A percentile compares a stretch with the other conserved stretches of the same genome.
These are phyloP conservation scores for Leccinum variicolor DNA, from an alignment of 768 basidiomycete genomes.

Conservation along the genomic window DNA sequence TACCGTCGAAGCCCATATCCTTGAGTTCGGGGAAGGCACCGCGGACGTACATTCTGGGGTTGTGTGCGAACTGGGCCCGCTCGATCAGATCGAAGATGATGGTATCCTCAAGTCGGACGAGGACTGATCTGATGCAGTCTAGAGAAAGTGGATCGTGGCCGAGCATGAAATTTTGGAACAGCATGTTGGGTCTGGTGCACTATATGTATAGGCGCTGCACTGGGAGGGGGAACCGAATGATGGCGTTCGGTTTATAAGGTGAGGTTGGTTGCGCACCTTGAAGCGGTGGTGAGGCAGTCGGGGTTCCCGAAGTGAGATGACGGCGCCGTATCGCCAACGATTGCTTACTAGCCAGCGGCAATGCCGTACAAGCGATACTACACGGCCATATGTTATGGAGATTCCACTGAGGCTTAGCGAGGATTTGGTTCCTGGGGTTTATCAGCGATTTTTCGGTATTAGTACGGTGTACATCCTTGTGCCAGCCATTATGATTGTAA, in stretches of 20 bases:
- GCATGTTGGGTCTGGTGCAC: conserved; percentile 37
- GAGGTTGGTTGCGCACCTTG: neutral
- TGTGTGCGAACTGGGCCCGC: conserved; percentile 94
- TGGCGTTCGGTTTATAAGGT: conserved; percentile 12
- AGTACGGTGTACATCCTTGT: neutral
- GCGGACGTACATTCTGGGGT: conserved; percentile 81
- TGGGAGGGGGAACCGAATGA: too few species aligned
- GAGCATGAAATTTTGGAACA: conserved; percentile 65
- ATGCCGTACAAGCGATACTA: neutral
- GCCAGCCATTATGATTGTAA: too few species aligned
- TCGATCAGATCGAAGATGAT: conserved; percentile 99
- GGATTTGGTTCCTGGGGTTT: neutral
- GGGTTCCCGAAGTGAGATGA: too few species aligned
- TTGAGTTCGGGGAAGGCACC: conserved; percentile 78
- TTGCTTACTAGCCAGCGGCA: too few species aligned
- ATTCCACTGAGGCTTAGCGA: neutral
- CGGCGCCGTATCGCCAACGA: too few species aligned
- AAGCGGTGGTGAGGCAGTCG: neutral
- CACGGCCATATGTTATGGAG: neutral
- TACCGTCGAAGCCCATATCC: conserved; percentile 72
- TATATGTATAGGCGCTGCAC: neutral
- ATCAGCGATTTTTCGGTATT: neutral
- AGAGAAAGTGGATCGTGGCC: conserved; percentile 76
- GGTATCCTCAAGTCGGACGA: conserved; percentile 93
- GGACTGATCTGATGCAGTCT: conserved; percentile 82